Percentiles rank a stretch among this genome's conserved stretches.
Conservation (phyloP, 495 filamentous ascomycete species). For the Saxophila tyrrhenica region DNA sequence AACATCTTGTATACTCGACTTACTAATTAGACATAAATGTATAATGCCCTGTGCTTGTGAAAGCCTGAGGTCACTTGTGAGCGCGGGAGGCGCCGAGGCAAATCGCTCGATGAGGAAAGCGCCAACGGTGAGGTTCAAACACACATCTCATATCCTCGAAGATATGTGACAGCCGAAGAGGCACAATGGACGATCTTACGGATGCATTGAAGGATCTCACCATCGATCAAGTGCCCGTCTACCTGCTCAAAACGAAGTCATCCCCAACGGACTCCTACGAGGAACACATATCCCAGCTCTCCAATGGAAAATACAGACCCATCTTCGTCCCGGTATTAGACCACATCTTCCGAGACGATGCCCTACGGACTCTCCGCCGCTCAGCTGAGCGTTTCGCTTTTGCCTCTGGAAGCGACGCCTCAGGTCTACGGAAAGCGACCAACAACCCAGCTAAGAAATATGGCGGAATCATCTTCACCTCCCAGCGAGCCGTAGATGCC, state of each 20-base stretch:
- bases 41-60: constrained; percentile 4
- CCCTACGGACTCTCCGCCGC: constrained; percentile 28
- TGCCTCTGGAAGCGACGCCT: constrained; percentile 8
- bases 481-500: constrained; percentile 84
- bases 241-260: constrained; percentile 82
- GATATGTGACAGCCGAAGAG: background rate
- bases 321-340: constrained; percentile 76
- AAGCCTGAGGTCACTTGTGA: background rate
- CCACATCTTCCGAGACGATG: constrained; percentile 46
- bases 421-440: constrained; percentile 7
- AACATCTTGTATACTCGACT: background rate
- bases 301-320: constrained; percentile 43
- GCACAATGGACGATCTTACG: constrained; percentile 14
- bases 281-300: constrained; percentile 49
- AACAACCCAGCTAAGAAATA: constrained; percentile 38
- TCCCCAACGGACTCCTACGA: constrained; percentile 68
- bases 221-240: constrained; percentile 39
- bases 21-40: background rate
- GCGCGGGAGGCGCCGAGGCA: background rate
- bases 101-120: background rate
- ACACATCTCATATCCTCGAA: background rate
- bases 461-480: constrained; percentile 85
- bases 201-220: constrained; percentile 6
- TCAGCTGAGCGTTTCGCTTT: constrained; percentile 23
- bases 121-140: too few relatives aligned